phyloP scores from a whole-genome alignment of 768 basidiomycete species.

The Hypholoma sublateritium region DNA sequence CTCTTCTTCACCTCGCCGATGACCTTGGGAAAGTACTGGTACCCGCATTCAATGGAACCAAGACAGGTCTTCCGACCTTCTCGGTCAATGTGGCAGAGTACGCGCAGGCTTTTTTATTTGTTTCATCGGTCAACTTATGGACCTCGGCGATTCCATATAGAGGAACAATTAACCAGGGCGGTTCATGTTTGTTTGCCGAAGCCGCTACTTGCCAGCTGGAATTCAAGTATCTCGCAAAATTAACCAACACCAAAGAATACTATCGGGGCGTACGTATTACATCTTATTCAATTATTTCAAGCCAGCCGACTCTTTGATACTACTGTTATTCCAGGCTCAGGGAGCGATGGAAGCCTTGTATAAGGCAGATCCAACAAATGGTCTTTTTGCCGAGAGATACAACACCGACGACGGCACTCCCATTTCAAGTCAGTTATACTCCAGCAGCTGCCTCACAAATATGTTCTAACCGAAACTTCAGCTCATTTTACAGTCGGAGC shows the following conservation, averaged over 20 bases:
- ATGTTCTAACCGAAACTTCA: constrained; percentile 9
- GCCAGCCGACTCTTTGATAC: neutral
- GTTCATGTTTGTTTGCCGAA: constrained; percentile 35
- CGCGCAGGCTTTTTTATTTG: no score
- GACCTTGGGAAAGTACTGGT: constrained; percentile 65
- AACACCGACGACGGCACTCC: constrained; percentile 22
- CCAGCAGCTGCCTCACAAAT: no score
- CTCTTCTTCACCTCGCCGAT: constrained; percentile 62
- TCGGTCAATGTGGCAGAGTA: constrained; percentile 57
- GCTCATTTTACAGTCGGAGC: constrained; percentile 55
- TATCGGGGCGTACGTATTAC: constrained; percentile 31
- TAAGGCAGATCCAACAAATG: constrained; percentile 26
- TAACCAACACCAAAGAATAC: constrained; percentile 60
- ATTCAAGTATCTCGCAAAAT: constrained; percentile 70
- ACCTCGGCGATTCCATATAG: constrained; percentile 12
- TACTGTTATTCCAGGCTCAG: constrained; percentile 25
- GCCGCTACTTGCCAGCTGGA: constrained; percentile 65
- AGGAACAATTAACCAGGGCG: constrained; percentile 22
- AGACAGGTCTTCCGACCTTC: constrained; percentile 62
- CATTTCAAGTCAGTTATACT: constrained; percentile 21
- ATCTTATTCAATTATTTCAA: neutral
- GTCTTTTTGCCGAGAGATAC: constrained; percentile 36
- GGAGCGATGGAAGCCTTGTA: constrained; percentile 39
- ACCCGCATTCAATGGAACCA: constrained; percentile 59
- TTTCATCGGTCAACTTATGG: no score